phyloP scores from a whole-genome alignment of 2,329 filamentous ascomycete genomes.

The Ophiobolus disseminans region DNA sequence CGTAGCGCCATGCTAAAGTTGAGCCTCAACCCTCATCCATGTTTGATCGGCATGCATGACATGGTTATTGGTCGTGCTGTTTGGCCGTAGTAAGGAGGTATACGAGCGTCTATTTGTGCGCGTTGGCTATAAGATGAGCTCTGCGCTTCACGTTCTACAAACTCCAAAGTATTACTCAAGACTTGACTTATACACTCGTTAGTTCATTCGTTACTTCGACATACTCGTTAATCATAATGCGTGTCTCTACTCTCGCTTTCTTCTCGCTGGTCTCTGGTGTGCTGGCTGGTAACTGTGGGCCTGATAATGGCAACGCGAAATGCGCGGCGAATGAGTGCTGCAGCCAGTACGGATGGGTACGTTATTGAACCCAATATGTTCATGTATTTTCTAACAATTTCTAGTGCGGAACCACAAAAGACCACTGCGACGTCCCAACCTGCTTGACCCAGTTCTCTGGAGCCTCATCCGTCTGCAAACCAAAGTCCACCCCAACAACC shows the following conservation, averaged over 20 bases:
- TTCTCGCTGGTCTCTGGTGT: constrained; percentile 35
- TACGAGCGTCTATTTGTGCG: constrained; percentile 14
- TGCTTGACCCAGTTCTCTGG: constrained; percentile 46
- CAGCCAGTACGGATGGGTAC: constrained; percentile 18
- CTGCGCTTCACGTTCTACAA: constrained; percentile 2
- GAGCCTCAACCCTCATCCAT: constrained; percentile 12
- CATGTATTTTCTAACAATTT: background rate
- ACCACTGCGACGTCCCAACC: constrained; percentile 46
- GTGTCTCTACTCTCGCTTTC: constrained; percentile 30
- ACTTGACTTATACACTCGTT: constrained; percentile 6
- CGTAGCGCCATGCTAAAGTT: constrained; percentile 23
- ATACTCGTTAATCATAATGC: constrained; percentile 40
- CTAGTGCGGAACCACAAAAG: constrained; percentile 42
- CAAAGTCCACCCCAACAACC: constrained; percentile 23
- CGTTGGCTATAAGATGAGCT: background rate
- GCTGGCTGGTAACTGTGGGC: constrained; percentile 46
- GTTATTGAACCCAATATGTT: constrained; percentile 2
- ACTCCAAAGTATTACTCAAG: background rate
- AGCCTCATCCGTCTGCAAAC: constrained; percentile 40
- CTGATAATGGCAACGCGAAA: constrained; percentile 38
- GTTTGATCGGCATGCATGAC: constrained; percentile 13
- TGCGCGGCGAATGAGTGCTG: constrained; percentile 48
- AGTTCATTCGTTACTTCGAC: background rate
- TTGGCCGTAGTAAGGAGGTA: constrained; percentile 14
- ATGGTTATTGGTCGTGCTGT: constrained; percentile 19